Percentiles rank a stretch among this genome's conserved stretches.
phyloP scores from a whole-genome alignment of 306 rosid species.

The Ziziphus jujuba region DNA sequence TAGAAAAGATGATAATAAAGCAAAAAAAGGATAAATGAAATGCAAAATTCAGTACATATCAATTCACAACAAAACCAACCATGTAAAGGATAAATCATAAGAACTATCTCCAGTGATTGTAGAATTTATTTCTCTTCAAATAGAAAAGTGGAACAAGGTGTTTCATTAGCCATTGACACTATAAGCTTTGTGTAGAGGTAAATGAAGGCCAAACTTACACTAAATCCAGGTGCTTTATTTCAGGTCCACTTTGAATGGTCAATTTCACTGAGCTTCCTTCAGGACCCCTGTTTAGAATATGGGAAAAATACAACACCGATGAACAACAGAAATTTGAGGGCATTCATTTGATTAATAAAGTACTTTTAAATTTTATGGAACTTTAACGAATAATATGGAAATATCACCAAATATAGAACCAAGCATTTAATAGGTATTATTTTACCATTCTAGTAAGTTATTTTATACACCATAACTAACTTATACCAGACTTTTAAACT shows the following conservation, averaged over 20 bases:
- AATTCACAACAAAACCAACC: too few species aligned
- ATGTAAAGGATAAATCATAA: conserved; percentile 2
- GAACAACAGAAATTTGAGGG: conserved; percentile 10
- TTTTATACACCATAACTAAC: too few species aligned
- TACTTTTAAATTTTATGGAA: too few species aligned
- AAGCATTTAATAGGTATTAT: too few species aligned
- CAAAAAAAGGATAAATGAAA: background rate
- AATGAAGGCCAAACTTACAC: conserved; percentile 44
- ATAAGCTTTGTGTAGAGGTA: background rate
- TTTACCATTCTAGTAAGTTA: too few species aligned
- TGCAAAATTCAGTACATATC: too few species aligned
- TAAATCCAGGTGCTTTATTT: conserved; percentile 60
- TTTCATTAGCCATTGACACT: background rate
- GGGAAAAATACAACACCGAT: conserved; percentile 30
- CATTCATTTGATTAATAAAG: background rate
- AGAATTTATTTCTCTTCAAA: background rate
- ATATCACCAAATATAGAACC: background rate
- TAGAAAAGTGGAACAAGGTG: background rate
- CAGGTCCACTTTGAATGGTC: conserved; percentile 75
- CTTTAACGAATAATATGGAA: background rate
- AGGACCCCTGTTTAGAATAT: conserved; percentile 69
- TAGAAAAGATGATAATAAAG: background rate
- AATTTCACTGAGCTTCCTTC: conserved; percentile 85
- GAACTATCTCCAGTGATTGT: background rate
- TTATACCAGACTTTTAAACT: background rate